Conservation (phyloP, 2,329 filamentous ascomycete species). For the Mycosphaerella arachidis region DNA sequence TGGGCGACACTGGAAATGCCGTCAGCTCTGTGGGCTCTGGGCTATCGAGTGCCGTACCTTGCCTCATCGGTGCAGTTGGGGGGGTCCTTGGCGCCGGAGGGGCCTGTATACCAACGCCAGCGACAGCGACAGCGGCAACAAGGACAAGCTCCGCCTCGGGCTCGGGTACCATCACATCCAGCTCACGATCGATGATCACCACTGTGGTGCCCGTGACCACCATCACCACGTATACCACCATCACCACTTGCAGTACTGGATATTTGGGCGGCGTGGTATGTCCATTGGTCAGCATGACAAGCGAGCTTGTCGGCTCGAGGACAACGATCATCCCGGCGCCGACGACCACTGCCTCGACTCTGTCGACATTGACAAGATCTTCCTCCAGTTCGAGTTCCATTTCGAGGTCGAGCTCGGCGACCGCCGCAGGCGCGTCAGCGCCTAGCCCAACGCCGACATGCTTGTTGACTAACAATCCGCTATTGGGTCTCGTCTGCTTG, state of each 20-base stretch:
- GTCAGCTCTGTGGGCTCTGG: background rate
- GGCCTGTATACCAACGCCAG: background rate
- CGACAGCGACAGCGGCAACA: background rate
- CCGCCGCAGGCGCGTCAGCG: background rate
- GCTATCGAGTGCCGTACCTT: background rate
- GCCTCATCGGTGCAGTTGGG: no score
- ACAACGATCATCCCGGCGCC: background rate
- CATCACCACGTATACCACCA: slow-evolving; percentile 20
- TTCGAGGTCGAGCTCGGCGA: background rate
- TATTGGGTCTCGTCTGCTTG: background rate
- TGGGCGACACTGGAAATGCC: background rate
- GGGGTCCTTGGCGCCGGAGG: background rate
- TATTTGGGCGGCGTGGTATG: background rate
- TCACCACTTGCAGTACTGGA: slow-evolving; percentile 21
- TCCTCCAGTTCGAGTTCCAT: background rate
- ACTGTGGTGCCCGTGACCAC: slow-evolving; percentile 21
- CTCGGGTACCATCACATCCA: background rate
- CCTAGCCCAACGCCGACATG: background rate
- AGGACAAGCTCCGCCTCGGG: background rate
- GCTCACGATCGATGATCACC: slow-evolving; percentile 9
- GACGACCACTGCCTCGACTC: background rate
- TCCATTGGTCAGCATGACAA: background rate
- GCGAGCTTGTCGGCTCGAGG: background rate
- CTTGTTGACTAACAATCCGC: background rate
- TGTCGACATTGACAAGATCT: background rate